Evolutionary conservation across 768 basidiomycete genomes (phyloP).

Genomic region (Fibroporia radiculosa): DNA sequence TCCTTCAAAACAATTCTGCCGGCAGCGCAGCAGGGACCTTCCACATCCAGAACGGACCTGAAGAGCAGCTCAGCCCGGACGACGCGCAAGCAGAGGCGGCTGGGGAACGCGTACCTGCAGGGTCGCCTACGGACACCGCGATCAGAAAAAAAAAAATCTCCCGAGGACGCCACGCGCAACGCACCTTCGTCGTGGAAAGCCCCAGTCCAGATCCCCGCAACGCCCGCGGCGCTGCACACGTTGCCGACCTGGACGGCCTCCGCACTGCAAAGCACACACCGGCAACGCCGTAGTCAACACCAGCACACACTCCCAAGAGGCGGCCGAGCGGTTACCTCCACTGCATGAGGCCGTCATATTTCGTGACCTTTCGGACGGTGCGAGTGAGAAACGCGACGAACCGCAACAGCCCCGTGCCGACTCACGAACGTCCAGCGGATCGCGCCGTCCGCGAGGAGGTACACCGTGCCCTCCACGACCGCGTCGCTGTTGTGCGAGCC

Average conservation of each 20-base stretch:
- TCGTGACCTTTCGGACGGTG: constrained; percentile 35
- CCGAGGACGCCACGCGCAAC: constrained; percentile 1
- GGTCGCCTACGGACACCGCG: constrained; percentile 39
- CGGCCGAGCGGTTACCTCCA: constrained; percentile 42
- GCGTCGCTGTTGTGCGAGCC: constrained; percentile 22
- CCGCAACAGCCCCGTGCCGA: constrained; percentile 4
- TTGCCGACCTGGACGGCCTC: constrained; percentile 63
- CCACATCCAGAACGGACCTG: constrained; percentile 72
- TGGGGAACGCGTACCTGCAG: constrained; percentile 41
- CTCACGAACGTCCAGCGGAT: constrained; percentile 47
- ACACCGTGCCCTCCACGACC: constrained; percentile 26
- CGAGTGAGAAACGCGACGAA: constrained; percentile 1
- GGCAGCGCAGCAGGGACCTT: constrained; percentile 29
- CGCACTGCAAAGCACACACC: constrained; percentile 34
- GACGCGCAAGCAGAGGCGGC: background rate
- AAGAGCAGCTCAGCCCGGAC: background rate
- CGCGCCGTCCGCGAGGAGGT: constrained; percentile 24
- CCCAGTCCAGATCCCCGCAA: constrained; percentile 65
- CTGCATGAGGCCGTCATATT: constrained; percentile 43
- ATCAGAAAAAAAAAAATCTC: background rate
- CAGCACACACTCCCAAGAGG: background rate
- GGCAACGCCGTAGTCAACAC: background rate
- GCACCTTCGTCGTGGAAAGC: constrained; percentile 48
- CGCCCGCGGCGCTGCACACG: constrained; percentile 55
- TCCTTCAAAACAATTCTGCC: no score